Evolutionary conservation across 257 asterid genomes (phyloP), one percentile per base, ranked within the genome.

Genomic region (Linderniella brevidens): DNA sequence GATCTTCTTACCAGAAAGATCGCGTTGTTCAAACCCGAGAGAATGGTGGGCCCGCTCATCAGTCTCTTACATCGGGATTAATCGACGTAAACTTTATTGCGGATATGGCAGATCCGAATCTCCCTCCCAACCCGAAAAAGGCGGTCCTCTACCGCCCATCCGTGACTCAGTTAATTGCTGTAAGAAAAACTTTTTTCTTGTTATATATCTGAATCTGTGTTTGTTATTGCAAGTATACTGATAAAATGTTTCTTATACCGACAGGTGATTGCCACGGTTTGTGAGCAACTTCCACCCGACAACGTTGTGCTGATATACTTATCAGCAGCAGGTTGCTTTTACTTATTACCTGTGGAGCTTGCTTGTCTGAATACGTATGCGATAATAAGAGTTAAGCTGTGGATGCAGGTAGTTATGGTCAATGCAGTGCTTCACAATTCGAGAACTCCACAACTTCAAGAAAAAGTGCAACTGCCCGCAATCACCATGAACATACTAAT

Each of bases 111-210:
- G 96, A 88, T 77, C 90, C 98, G 55, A 75, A 73, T 68, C 66
- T 88, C 61, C 98, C 98, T 29, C 92, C 96, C 51, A 88, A 88
- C 68, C 94, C 98, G 17, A 84, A 72, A 63, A 88, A 88, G 69
- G 88, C 90, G 41, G 67, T 88, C 52, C 80, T 88, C 17, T 70
- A 88, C 56, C 94, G 93, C 49, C 94, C 98, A 17, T 66, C 86
- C 47, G 81, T 72, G 60, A 76, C 98, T 29, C 94, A 84, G 58
- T 65, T 88, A 55, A 37, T 81, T 64, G 73, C 98, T 41, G 98
- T 88, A 74, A 80, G 98, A 25, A 2, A 6, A 25, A 6, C 3
- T 25, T 25, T 25, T 25, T 6, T 54, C 61, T 40, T 46, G 58
- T 39, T 25, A 13, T 57, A 47, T 40, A 15, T 52, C 56, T 48